Evolutionary conservation across 2,329 filamentous ascomycete genomes (phyloP).

Genomic region (Colletotrichum sojae): DNA sequence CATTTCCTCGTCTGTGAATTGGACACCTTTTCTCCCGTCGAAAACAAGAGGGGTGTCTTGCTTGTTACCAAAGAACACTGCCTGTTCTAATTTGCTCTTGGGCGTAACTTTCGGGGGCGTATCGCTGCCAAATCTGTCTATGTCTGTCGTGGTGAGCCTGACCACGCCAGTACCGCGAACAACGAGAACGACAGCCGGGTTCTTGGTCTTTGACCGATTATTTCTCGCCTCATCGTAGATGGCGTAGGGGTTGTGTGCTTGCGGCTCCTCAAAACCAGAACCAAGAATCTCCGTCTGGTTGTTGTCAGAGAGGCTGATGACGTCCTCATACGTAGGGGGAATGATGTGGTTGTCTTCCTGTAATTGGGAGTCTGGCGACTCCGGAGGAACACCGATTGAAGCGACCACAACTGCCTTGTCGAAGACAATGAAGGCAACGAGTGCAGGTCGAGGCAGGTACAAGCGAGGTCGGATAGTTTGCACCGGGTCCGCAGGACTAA

Average conservation of each 20-base stretch:
- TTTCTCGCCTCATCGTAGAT: conserved; percentile 62
- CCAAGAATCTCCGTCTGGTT: conserved; percentile 74
- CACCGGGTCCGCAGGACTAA: conserved; percentile 57
- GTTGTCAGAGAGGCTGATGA: conserved; percentile 82
- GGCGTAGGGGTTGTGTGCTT: conserved; percentile 44
- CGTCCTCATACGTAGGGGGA: conserved; percentile 84
- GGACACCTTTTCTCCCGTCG: conserved; percentile 74
- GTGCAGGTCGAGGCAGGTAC: conserved; percentile 82
- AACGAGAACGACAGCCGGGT: conserved; percentile 73
- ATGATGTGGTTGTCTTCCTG: conserved; percentile 75
- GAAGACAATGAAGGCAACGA: conserved; percentile 87
- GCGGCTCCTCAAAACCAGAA: conserved; percentile 74
- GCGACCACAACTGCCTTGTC: conserved; percentile 83
- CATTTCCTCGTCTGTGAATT: conserved; percentile 79
- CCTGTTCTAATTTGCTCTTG: conserved; percentile 92
- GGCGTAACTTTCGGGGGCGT: conserved; percentile 77
- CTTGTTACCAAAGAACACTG: conserved; percentile 90
- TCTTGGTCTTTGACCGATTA: conserved; percentile 70
- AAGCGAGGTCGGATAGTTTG: conserved; percentile 71
- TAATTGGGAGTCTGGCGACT: conserved; percentile 83
- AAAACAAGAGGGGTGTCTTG: conserved; percentile 92
- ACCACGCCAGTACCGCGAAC: conserved; percentile 75
- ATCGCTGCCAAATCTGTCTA: conserved; percentile 72
- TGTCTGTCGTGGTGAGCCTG: conserved; percentile 70
- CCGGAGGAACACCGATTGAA: conserved; percentile 77